Conservation (phyloP, 768 basidiomycete genomes). For the Mycena floridula region DNA sequence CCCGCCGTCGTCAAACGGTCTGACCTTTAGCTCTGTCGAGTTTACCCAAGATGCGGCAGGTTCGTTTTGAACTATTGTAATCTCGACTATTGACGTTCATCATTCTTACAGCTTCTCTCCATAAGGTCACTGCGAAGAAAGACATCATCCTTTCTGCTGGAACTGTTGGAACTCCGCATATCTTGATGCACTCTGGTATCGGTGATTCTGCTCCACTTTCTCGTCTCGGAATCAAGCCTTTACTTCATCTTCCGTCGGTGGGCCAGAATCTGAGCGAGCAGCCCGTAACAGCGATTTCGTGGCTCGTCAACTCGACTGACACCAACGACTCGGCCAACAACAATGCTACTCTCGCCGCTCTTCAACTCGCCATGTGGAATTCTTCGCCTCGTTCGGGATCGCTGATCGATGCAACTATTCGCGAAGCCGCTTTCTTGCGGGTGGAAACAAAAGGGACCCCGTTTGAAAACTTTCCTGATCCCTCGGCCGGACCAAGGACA, state of each 20-base stretch:
- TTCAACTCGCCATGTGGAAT: slow-evolving; percentile 11
- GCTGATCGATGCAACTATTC: slow-evolving; percentile 4
- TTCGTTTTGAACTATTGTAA: neutral
- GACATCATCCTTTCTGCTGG: slow-evolving; percentile 21
- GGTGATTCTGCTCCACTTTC: slow-evolving; percentile 11
- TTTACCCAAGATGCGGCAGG: neutral
- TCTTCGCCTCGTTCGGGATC: slow-evolving; percentile 12
- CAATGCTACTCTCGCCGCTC: slow-evolving; percentile 8
- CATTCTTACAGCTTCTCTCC: neutral
- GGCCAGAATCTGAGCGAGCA: slow-evolving; percentile 19
- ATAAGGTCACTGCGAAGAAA: slow-evolving; percentile 7
- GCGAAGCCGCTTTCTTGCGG: slow-evolving; percentile 14
- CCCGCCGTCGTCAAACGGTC: neutral
- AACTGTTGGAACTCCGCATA: slow-evolving; percentile 12
- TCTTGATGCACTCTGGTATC: slow-evolving; percentile 22
- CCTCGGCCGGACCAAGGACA: slow-evolving; percentile 14
- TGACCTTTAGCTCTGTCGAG: slow-evolving; percentile 6
- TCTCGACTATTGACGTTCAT: neutral
- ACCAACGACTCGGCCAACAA: slow-evolving; percentile 7
- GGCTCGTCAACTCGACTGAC: slow-evolving; percentile 13
- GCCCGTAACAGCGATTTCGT: slow-evolving; percentile 5
- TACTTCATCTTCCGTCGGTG: slow-evolving; percentile 15
- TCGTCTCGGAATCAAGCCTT: slow-evolving; percentile 10
- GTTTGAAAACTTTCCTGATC: slow-evolving; percentile 13
- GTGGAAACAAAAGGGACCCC: slow-evolving; percentile 9